Conservation (phyloP, 1,139 yeast genomes). For the Scheffersomyces lignicola region DNA sequence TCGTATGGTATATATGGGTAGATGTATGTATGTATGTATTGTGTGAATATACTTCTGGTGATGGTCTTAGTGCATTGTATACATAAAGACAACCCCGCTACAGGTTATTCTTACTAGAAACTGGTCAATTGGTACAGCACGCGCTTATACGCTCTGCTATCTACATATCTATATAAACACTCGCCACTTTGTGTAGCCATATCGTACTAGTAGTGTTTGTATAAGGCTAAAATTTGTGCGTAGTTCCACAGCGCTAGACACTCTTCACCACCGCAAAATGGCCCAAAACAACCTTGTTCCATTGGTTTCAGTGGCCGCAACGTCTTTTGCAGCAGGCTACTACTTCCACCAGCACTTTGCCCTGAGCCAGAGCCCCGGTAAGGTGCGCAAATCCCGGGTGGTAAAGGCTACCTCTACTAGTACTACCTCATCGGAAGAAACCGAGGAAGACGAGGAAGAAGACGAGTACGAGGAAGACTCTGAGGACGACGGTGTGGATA, state of each 20-base stretch:
- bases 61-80: too few species aligned
- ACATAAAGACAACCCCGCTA: too few species aligned
- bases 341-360: conserved; percentile 16
- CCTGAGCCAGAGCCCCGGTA: too few species aligned
- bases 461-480: conserved; percentile 34
- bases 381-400: not conserved
- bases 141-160: too few species aligned
- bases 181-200: too few species aligned
- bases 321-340: conserved; percentile 28
- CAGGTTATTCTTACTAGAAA: too few species aligned
- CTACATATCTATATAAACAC: too few species aligned
- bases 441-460: conserved; percentile 10
- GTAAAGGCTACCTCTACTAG: conserved; percentile 4
- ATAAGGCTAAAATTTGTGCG: not conserved
- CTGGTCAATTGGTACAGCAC: too few species aligned
- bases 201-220: too few species aligned
- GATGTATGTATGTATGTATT: not conserved
- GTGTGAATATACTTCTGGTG: too few species aligned
- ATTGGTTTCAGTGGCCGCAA: conserved; percentile 20
- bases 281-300: conserved; percentile 10
- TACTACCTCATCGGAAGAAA: conserved; percentile 6
- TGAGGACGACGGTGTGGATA: conserved; percentile 52
- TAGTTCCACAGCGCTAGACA: not conserved
- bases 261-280: conserved; percentile 6
- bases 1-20: not conserved